These are phyloP conservation scores for Pleurotus citrinopileatus DNA, from an alignment of 768 basidiomycete genomes.

Conservation along the genomic window DNA sequence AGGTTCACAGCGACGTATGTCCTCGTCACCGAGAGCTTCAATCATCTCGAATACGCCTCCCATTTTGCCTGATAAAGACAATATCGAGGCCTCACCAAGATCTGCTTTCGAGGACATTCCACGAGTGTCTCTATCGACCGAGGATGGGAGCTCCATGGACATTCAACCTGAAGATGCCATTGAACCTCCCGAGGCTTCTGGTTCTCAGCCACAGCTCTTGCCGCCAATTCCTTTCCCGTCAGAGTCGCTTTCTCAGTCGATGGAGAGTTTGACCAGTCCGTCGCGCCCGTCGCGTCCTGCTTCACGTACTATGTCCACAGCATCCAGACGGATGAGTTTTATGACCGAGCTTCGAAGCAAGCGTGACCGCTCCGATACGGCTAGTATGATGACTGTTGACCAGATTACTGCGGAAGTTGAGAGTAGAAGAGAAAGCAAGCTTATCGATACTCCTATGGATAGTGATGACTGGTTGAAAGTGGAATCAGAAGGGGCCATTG, in stretches of 20 bases:
- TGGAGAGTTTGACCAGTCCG: slow-evolving; percentile 49
- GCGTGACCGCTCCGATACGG: slow-evolving; percentile 84
- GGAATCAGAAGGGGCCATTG: slow-evolving; percentile 44
- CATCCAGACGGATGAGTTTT: slow-evolving; percentile 72
- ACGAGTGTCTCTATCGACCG: slow-evolving; percentile 71
- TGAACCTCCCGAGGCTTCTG: slow-evolving; percentile 15
- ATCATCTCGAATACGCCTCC: slow-evolving; percentile 36
- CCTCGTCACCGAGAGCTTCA: slow-evolving; percentile 46
- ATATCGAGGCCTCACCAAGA: slow-evolving; percentile 17
- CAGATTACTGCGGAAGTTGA: slow-evolving; percentile 97
- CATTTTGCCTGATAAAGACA: slow-evolving; percentile 35
- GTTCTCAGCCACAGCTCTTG: slow-evolving; percentile 53
- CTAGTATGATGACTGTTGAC: slow-evolving; percentile 91
- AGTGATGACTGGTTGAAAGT: slow-evolving; percentile 77
- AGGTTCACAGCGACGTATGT: slow-evolving; percentile 40
- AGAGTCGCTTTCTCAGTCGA: slow-evolving; percentile 78
- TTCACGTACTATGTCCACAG: slow-evolving; percentile 45
- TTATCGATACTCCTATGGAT: slow-evolving; percentile 41
- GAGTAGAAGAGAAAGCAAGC: slow-evolving; percentile 57
- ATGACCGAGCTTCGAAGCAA: slow-evolving; percentile 80
- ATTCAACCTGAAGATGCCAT: slow-evolving; percentile 48
- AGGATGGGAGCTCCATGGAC: slow-evolving; percentile 66
- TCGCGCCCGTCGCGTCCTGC: slow-evolving; percentile 27
- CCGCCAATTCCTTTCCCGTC: slow-evolving; percentile 78
- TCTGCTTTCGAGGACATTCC: slow-evolving; percentile 51